Evolutionary conservation across 2,329 filamentous ascomycete genomes (phyloP), one percentile per base, ranked within the genome.

Genomic region (Coleophoma crateriformis): DNA sequence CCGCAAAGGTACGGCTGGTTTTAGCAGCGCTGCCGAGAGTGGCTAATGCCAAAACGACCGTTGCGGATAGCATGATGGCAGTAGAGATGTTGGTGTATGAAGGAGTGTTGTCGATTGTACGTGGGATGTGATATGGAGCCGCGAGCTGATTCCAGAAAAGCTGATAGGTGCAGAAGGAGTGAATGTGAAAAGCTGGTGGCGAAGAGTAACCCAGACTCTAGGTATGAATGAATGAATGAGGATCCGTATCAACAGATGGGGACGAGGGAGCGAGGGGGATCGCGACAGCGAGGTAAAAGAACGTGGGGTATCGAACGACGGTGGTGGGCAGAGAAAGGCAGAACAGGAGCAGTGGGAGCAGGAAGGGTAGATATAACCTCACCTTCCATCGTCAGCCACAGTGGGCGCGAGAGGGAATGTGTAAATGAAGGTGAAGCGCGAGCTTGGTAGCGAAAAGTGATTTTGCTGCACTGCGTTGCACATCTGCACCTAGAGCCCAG

Each of bases 1-100:
- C 86, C 48, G 84, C 84, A 59, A 86, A 81, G 40, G 81, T 81
- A 49, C 77, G 71, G 4, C 54, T 44, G 45, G 49, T 54, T n/a
- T 54, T 47, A 14, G 63, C 60, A 14, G 63, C 60, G 7, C 53
- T 48, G 33, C 53, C 55, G n/a, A 54, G 34, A 5, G 54, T 41
- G 46, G 59, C 57, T 5, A 58, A 50, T 15, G 55, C 51, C 33
- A 58, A 54, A 50, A 58, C 39, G 19, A 59, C 20, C 20, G 53
- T 48, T 5, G 53, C 20, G 56, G 53, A 56, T 59, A 52, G 48
- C 61, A 64, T 64, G n/a, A 44, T 47, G 46, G 35, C 45, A 13
- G 14, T 37, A 15, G 20, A 14, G 19, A 46, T 46, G 32, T 33
- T 46, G 3, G 33, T 35, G 35, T 51, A 12, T 39, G 35, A 22